Evolutionary conservation across 306 rosid species (phyloP).

Genomic region (Parietaria judaica): DNA sequence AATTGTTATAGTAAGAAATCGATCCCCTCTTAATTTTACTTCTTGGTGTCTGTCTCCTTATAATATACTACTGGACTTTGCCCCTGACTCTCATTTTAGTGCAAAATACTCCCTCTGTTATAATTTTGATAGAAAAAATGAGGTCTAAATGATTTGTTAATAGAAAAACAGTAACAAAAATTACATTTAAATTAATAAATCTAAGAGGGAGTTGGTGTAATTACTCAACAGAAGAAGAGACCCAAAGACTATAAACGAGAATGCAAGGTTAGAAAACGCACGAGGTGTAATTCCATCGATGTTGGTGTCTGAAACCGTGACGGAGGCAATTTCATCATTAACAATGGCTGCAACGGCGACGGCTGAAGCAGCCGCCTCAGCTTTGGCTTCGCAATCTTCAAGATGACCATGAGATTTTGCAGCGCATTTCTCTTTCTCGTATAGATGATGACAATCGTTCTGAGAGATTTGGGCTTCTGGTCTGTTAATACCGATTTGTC

Average conservation of each 20-base stretch:
- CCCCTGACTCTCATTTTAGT: too few species aligned
- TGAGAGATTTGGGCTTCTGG: slow-evolving; percentile 57
- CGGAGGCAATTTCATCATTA: slow-evolving; percentile 73
- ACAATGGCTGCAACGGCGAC: slow-evolving; percentile 95
- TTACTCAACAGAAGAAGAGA: too few species aligned
- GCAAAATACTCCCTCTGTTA: too few species aligned
- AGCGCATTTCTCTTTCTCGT: slow-evolving; percentile 58
- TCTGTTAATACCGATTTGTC: slow-evolving; percentile 51
- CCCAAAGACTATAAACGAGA: neutral
- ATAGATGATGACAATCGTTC: slow-evolving; percentile 56
- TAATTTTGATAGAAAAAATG: too few species aligned
- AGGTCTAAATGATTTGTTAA: too few species aligned
- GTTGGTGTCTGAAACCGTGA: slow-evolving; percentile 50
- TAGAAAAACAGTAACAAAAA: too few species aligned
- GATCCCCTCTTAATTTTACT: too few species aligned
- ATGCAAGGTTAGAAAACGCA: slow-evolving; percentile 4
- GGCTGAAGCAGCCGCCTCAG: slow-evolving; percentile 98
- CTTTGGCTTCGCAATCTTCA: slow-evolving; percentile 84
- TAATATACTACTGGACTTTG: too few species aligned
- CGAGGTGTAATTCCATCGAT: slow-evolving; percentile 59
- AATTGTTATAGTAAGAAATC: neutral
- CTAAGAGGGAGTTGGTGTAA: too few species aligned
- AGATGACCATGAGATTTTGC: slow-evolving; percentile 47
- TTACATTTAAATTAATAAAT: too few species aligned
- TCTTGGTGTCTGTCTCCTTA: too few species aligned